phyloP scores from a whole-genome alignment of 1,284 basidiomycete genomes.

The Fistulina hepatica region DNA sequence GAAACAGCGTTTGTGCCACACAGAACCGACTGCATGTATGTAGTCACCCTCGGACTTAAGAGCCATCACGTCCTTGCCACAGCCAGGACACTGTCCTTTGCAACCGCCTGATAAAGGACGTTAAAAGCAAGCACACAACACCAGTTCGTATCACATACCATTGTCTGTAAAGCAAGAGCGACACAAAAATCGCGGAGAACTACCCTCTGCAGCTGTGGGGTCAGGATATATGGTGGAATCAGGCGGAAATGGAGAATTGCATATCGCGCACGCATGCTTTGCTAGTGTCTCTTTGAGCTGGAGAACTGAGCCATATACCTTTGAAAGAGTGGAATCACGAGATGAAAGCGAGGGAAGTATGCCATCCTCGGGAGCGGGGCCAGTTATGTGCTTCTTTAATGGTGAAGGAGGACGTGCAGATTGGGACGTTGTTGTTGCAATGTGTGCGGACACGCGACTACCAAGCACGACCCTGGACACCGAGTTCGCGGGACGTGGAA shows the following conservation, averaged over 20 bases:
- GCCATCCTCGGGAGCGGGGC: constrained; percentile 38
- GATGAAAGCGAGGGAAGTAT: constrained; percentile 48
- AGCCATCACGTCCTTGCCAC: constrained; percentile 56
- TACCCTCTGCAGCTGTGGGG: constrained; percentile 32
- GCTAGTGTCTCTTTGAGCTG: constrained; percentile 64
- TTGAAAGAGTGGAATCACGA: constrained; percentile 51
- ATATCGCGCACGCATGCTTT: constrained; percentile 57
- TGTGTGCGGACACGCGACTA: constrained; percentile 46
- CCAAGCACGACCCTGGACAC: constrained; percentile 27
- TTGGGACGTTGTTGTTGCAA: constrained; percentile 36
- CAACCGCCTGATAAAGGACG: constrained; percentile 66
- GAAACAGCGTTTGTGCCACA: constrained; percentile 76
- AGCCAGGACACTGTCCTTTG: constrained; percentile 57
- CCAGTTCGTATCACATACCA: too few relatives aligned
- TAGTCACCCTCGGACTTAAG: constrained; percentile 68
- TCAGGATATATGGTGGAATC: constrained; percentile 78
- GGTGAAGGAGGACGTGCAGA: constrained; percentile 39
- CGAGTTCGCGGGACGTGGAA: constrained; percentile 33
- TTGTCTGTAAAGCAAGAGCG: constrained; percentile 56
- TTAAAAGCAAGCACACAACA: too few relatives aligned
- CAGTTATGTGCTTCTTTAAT: constrained; percentile 37
- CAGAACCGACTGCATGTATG: constrained; percentile 51
- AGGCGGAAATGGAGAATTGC: constrained; percentile 53
- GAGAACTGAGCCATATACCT: constrained; percentile 71
- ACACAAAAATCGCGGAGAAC: constrained; percentile 52